Conservation (phyloP, 1,284 basidiomycete genomes). For the Tilletia caries region DNA sequence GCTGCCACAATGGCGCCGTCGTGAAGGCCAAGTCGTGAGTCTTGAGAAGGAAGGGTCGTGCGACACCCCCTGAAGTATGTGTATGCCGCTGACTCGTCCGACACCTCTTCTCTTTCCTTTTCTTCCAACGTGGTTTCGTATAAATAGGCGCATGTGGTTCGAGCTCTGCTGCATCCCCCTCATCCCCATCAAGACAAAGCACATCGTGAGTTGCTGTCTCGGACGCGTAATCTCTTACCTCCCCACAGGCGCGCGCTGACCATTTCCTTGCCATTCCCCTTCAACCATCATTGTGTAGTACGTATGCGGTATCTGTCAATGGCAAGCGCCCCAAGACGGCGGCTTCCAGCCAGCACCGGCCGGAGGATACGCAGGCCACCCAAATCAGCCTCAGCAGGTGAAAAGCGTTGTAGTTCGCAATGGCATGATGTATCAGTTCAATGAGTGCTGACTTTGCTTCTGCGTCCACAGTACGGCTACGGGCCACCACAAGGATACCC, state of each 20-base stretch:
- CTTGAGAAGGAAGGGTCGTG: no score
- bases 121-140: no score
- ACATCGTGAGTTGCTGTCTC: slow-evolving; percentile 24
- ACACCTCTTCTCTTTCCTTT: not conserved
- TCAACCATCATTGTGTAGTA: slow-evolving; percentile 19
- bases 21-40: slow-evolving; percentile 38
- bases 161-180: slow-evolving; percentile 52
- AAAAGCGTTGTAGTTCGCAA: not conserved
- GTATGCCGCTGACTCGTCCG: not conserved
- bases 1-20: slow-evolving; percentile 50
- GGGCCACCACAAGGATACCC: slow-evolving; percentile 32
- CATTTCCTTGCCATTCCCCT: not conserved
- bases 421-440: not conserved
- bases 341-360: slow-evolving; percentile 42
- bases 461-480: slow-evolving; percentile 31
- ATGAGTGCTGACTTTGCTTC: not conserved
- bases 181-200: slow-evolving; percentile 37
- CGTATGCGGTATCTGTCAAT: slow-evolving; percentile 50
- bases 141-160: slow-evolving; percentile 40
- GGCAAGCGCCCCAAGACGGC: slow-evolving; percentile 38
- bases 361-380: slow-evolving; percentile 27
- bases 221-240: not conserved
- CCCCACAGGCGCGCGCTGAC: not conserved
- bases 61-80: not conserved
- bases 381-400: slow-evolving; percentile 24